phyloP scores from a whole-genome alignment of 1,284 basidiomycete genomes.

The Veloporphyrellus conicus region DNA sequence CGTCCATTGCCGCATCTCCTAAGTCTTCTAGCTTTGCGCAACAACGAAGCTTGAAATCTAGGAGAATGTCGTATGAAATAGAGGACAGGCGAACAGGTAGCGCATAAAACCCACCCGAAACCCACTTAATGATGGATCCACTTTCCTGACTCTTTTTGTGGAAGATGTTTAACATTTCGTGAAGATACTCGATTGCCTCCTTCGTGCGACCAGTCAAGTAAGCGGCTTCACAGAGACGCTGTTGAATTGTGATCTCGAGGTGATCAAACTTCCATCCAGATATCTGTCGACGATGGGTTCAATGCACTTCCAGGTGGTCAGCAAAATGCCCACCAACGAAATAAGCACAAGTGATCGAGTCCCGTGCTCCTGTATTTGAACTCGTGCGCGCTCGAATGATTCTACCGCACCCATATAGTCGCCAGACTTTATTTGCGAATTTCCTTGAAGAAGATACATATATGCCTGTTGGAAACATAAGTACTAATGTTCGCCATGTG shows the following conservation, averaged over 20 bases:
- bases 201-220: not conserved
- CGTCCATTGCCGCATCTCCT: not conserved
- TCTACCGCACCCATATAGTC: not conserved
- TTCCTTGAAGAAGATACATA: no score
- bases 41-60: not conserved
- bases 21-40: not conserved
- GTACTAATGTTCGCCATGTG: not conserved
- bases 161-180: not conserved
- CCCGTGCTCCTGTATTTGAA: no score
- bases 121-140: not conserved
- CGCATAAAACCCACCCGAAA: not conserved
- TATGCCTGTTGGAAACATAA: no score
- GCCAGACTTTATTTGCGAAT: not conserved
- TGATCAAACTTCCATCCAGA: conserved; percentile 6
- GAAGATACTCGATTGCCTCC: not conserved
- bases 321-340: no score
- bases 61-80: not conserved
- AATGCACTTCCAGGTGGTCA: no score
- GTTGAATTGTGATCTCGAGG: no score
- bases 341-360: no score
- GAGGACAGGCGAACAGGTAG: no score
- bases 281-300: not conserved
- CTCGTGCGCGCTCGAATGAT: no score
- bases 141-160: not conserved
- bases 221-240: conserved; percentile 4